These are phyloP conservation scores for Fragilaria crotonensis DNA, from an alignment of 108 stramenopile species.

Conservation along the genomic window DNA sequence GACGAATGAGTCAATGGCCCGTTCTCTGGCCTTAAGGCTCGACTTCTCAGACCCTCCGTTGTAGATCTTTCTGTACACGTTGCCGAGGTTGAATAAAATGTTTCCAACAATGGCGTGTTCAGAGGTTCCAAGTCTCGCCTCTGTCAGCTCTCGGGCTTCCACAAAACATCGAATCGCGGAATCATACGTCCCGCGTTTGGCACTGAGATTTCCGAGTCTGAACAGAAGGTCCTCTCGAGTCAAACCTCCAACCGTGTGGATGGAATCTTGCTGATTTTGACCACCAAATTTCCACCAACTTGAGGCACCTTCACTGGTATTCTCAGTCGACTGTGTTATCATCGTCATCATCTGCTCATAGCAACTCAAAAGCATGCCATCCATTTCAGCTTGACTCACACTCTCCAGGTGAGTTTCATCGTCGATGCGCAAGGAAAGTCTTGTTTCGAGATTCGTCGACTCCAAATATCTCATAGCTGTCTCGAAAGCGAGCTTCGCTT, in stretches of 20 bases:
- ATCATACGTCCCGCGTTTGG: conserved; percentile 11
- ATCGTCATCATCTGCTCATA: conserved; percentile 1
- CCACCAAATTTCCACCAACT: background rate
- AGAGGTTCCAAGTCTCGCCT: conserved; percentile 21
- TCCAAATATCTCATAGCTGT: background rate
- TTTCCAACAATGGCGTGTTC: conserved; percentile 34
- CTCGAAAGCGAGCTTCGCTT: background rate
- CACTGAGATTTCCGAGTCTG: conserved; percentile 31
- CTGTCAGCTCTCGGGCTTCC: conserved; percentile 31
- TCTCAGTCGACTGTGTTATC: background rate
- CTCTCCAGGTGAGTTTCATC: background rate
- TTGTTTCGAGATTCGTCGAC: background rate
- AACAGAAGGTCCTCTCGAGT: conserved; percentile 34
- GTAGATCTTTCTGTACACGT: conserved; percentile 19
- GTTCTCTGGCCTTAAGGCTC: background rate
- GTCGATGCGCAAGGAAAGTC: background rate
- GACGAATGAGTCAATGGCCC: conserved; percentile 4
- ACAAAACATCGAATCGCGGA: conserved; percentile 27
- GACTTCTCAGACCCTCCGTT: background rate
- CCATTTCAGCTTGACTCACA: background rate
- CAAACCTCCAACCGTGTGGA: background rate
- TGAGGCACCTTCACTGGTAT: background rate
- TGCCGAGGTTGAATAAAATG: conserved; percentile 27
- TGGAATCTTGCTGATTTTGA: background rate
- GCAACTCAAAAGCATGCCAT: conserved; percentile 4